Evolutionary conservation across 2,329 filamentous ascomycete genomes (phyloP).

Genomic region (Cordyceps tenuipes): DNA sequence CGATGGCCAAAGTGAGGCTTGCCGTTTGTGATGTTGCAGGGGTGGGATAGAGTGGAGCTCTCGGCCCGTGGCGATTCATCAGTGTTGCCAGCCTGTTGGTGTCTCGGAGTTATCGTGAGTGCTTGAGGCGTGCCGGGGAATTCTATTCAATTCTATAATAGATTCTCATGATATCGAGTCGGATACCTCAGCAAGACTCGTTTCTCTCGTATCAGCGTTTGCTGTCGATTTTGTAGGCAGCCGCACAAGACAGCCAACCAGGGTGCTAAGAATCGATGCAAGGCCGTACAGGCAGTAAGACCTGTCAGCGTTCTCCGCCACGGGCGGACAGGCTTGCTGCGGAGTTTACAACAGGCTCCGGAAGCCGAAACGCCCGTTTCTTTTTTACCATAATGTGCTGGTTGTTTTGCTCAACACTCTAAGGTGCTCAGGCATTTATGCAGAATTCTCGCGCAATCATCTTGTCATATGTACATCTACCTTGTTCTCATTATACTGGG

Average conservation of each 20-base stretch:
- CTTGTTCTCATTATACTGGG: too few relatives aligned
- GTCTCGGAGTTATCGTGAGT: neutral
- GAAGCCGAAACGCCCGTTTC: too few relatives aligned
- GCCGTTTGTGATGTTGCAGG: constrained; percentile 8
- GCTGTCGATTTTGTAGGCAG: neutral
- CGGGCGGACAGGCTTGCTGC: constrained; percentile 1
- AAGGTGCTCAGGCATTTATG: too few relatives aligned
- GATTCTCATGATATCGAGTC: neutral
- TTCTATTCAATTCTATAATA: neutral
- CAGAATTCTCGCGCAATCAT: too few relatives aligned
- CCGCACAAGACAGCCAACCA: neutral
- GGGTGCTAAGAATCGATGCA: neutral
- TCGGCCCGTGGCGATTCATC: neutral
- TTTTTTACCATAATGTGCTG: too few relatives aligned
- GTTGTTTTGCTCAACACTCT: too few relatives aligned
- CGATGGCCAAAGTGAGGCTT: neutral
- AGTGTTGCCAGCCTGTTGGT: neutral
- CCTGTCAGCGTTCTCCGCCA: neutral
- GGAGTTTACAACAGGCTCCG: neutral
- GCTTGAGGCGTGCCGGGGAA: neutral
- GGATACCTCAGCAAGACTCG: neutral
- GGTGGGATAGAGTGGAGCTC: constrained; percentile 8
- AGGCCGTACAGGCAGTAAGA: neutral
- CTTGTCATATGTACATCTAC: too few relatives aligned
- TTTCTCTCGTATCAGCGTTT: neutral